These are phyloP conservation scores for Aegilops longissima DNA, from an alignment of 176 grass and related monocot genomes.

Conservation along the genomic window DNA sequence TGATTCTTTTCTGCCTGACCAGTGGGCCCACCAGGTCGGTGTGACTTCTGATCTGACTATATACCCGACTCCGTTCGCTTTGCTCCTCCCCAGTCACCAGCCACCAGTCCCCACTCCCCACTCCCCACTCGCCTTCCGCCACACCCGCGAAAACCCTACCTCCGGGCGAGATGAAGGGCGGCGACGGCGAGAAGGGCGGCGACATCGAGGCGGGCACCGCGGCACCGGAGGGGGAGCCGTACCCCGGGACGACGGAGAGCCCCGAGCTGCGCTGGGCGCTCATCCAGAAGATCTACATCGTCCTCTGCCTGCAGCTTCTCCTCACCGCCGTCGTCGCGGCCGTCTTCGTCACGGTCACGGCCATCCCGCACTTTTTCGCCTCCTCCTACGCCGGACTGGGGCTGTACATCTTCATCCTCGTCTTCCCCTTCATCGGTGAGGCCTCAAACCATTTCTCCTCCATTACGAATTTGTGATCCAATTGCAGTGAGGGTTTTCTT, in stretches of 20 bases:
- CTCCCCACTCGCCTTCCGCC: not conserved
- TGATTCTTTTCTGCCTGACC: not conserved
- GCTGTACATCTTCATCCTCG: conserved; percentile 61
- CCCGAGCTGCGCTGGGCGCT: conserved; percentile 77
- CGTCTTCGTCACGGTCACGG: conserved; percentile 51
- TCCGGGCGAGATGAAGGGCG: conserved; percentile 37
- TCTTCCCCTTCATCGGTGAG: conserved; percentile 62
- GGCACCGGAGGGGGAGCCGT: conserved; percentile 20
- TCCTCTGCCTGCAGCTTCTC: conserved; percentile 60
- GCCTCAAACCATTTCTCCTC: too few species aligned
- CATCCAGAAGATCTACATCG: conserved; percentile 76
- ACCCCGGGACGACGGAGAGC: conserved; percentile 70
- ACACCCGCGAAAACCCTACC: not conserved
- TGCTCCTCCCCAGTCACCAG: too few species aligned
- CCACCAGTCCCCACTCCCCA: too few species aligned
- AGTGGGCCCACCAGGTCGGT: not conserved
- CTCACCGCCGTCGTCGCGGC: conserved; percentile 62
- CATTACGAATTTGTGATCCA: not conserved
- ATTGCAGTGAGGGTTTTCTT: not conserved
- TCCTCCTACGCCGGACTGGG: conserved; percentile 55
- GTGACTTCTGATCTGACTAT: not conserved
- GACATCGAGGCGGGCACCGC: conserved; percentile 13
- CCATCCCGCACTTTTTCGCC: conserved; percentile 61
- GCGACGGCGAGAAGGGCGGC: conserved; percentile 45
- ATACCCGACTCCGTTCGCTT: not conserved